Base-by-base conservation (phyloP, 108 stramenopile species). In the Parietichytrium sp. region DNA sequence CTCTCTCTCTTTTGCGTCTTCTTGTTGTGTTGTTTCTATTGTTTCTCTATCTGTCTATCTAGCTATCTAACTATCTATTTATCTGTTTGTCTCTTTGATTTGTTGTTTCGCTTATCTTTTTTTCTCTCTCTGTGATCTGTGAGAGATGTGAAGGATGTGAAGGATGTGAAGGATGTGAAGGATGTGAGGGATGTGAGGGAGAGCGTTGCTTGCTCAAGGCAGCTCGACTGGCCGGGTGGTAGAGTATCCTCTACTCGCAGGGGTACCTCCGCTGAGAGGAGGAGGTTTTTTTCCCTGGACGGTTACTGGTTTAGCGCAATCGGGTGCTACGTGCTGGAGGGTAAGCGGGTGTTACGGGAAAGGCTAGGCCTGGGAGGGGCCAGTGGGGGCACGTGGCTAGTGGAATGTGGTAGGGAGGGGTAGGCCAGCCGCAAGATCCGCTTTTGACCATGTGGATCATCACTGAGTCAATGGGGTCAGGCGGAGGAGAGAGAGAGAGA, bases 151-250 rank as follows among this genome's bases (percentile, higher is more conserved):
- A 20, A 79, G 49, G n/a, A 16, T n/a, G 47, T 31, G 49, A 49
- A 50, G 79, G 79, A 79, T 4, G 33, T 47, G 12, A 31, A 79
- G 79, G 49, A 18, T n/a, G 48, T 49, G 12, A 4, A 31, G 49
- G 47, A 79, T 47, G 79, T 25, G 54, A 25, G 23, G 23, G 54
- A 55, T 15, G 54, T 16, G 54, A 55, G 54, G 23, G n/a, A 55
- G 54, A 23, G n/a, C 15, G 54, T 16, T 15, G 15, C 54, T 20
- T 15, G 15, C 54, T 16, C n/a, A 23, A 55, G 18, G 23, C 15
- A 23, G n/a, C 15, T 25, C 54, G 54, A 23, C 15, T 23, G 54
- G n/a, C n/a, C n/a, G n/a, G n/a, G n/a, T n/a, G n/a, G n/a, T n/a
- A n/a, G n/a, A n/a, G 48, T 49, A 49, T 10, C 48, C 15, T 15